phyloP scores from a whole-genome alignment of 495 filamentous ascomycete genomes.

The Penicillium chermesinum region DNA sequence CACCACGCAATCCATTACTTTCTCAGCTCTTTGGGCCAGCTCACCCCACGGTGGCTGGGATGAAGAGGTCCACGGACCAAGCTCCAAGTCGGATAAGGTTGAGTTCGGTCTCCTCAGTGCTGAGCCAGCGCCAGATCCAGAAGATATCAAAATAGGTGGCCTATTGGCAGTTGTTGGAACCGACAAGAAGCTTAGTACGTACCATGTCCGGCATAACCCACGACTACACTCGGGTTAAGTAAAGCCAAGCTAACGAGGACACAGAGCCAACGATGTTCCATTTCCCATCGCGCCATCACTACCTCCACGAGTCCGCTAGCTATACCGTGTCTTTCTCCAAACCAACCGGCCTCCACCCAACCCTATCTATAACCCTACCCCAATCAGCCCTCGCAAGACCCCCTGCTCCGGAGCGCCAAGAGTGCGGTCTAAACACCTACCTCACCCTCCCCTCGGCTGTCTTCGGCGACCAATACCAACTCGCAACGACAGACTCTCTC shows the following conservation, averaged over 20 bases:
- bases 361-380: conserved; percentile 55
- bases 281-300: conserved; percentile 84
- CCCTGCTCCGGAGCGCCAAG: conserved; percentile 29
- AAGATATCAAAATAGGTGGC: conserved; percentile 74
- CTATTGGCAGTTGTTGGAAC: conserved; percentile 74
- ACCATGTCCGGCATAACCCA: not conserved
- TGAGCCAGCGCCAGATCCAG: conserved; percentile 57
- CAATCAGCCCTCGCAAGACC: conserved; percentile 26
- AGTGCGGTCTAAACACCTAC: conserved; percentile 75
- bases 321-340: conserved; percentile 51
- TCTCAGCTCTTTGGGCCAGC: conserved; percentile 57
- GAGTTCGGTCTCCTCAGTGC: conserved; percentile 79
- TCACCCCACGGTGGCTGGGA: conserved; percentile 44
- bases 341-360: conserved; percentile 87
- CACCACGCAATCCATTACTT: conserved; percentile 57
- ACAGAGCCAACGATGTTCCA: conserved; percentile 74
- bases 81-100: conserved; percentile 41
- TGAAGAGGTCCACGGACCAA: conserved; percentile 38
- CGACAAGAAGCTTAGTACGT: conserved; percentile 62
- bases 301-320: conserved; percentile 35
- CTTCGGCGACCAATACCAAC: conserved; percentile 84
- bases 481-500: conserved; percentile 58
- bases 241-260: conserved; percentile 2
- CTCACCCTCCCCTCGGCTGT: conserved; percentile 78
- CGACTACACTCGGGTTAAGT: not conserved